Conservation (phyloP, 371 early-diverging fungal species). For the Mortierella sp. region DNA sequence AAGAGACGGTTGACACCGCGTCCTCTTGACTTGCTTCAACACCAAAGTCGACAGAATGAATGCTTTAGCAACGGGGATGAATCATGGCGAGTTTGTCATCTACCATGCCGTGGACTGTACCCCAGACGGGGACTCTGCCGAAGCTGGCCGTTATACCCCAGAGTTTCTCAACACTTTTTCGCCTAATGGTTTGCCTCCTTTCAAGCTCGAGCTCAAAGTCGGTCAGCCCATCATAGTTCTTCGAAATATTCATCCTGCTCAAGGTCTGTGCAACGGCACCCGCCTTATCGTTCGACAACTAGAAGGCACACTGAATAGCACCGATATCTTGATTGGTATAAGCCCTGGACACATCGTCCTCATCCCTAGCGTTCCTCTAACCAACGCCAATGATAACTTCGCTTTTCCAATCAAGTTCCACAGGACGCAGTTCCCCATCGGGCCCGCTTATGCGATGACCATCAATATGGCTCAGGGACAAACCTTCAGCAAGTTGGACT, state of each 20-base stretch:
- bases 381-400: not conserved
- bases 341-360: not conserved
- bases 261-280: constrained; percentile 56
- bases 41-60: not conserved
- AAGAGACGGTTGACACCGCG: not conserved
- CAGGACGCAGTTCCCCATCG: constrained; percentile 39
- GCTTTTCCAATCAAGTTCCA: constrained; percentile 12
- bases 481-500: constrained; percentile 27
- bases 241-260: constrained; percentile 37
- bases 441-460: constrained; percentile 45
- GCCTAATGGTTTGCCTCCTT: constrained; percentile 36
- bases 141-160: constrained; percentile 9
- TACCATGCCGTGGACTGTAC: not conserved
- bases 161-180: constrained; percentile 40
- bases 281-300: constrained; percentile 26
- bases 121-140: not conserved
- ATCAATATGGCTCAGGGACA: constrained; percentile 56
- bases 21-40: not conserved
- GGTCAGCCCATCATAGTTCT: constrained; percentile 54
- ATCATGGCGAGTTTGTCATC: not conserved
- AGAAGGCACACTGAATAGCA: not conserved
- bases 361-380: constrained; percentile 12
- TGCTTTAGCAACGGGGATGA: not conserved
- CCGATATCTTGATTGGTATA: constrained; percentile 19
- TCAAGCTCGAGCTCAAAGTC: constrained; percentile 34